Conservation (phyloP, 1,284 basidiomycete genomes). For the Sanghuangporus weigelae region DNA sequence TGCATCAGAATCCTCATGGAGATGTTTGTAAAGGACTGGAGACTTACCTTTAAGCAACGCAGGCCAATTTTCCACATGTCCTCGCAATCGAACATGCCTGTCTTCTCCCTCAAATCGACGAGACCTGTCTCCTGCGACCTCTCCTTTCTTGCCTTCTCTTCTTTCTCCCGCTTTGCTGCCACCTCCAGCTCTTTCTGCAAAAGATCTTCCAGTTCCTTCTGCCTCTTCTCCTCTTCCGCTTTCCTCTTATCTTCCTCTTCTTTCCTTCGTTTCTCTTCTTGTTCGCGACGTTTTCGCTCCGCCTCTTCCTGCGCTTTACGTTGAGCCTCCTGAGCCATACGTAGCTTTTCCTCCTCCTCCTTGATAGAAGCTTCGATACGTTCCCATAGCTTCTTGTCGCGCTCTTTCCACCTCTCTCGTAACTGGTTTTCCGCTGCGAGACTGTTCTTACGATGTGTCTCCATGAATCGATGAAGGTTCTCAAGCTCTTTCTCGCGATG, state of each 20-base stretch:
- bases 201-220: slow-evolving; percentile 36
- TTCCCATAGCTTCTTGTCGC: slow-evolving; percentile 49
- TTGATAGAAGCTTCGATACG: slow-evolving; percentile 61
- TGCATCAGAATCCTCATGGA: neutral
- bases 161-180: slow-evolving; percentile 32
- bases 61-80: slow-evolving; percentile 70
- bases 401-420: slow-evolving; percentile 42
- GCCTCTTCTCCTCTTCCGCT: slow-evolving; percentile 33
- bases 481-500: slow-evolving; percentile 44
- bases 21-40: slow-evolving; percentile 7
- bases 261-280: slow-evolving; percentile 35
- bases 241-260: slow-evolving; percentile 40
- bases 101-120: slow-evolving; percentile 27
- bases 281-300: slow-evolving; percentile 44
- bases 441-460: slow-evolving; percentile 28
- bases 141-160: slow-evolving; percentile 28
- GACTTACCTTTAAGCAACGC: slow-evolving; percentile 50
- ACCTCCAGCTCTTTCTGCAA: slow-evolving; percentile 37
- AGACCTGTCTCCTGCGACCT: slow-evolving; percentile 29
- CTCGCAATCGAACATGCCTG: slow-evolving; percentile 48
- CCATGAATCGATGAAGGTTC: slow-evolving; percentile 40
- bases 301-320: slow-evolving; percentile 41
- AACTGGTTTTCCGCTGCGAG: slow-evolving; percentile 43
- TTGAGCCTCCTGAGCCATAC: slow-evolving; percentile 47
- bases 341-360: slow-evolving; percentile 57